Conservation (phyloP, 2,329 filamentous ascomycete species). For the Hypoxylon sp. region DNA sequence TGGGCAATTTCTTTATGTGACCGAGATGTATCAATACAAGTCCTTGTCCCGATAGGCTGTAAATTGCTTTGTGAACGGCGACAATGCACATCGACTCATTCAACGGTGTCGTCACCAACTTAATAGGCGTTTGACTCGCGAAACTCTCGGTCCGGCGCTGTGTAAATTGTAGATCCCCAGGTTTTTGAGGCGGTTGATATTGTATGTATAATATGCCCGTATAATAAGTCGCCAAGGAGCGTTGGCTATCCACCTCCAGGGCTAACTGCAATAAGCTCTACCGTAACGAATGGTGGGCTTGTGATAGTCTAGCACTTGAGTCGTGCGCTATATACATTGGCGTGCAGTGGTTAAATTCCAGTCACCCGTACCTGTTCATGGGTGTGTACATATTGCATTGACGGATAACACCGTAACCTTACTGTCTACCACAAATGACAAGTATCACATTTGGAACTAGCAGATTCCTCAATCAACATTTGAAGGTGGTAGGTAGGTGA, state of each 20-base stretch:
- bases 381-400: conserved; percentile 13
- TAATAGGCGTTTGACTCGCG: conserved; percentile 29
- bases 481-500: conserved; percentile 19
- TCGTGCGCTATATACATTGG: background rate
- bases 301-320: conserved; percentile 9
- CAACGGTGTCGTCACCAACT: conserved; percentile 10
- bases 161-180: conserved; percentile 29
- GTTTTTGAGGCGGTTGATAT: background rate
- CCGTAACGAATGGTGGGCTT: conserved; percentile 30
- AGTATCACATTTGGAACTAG: conserved; percentile 28
- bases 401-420: conserved; percentile 39
- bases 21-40: conserved; percentile 17
- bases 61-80: conserved; percentile 21
- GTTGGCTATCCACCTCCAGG: conserved; percentile 13
- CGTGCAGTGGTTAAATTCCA: conserved; percentile 30
- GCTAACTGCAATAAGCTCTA: conserved; percentile 14
- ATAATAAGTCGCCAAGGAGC: conserved; percentile 18
- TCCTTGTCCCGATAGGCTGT: conserved; percentile 33
- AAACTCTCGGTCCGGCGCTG: conserved; percentile 20
- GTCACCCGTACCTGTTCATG: conserved; percentile 3
- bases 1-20: conserved; percentile 27
- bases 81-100: conserved; percentile 15
- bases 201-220: conserved; percentile 5
- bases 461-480: conserved; percentile 32
- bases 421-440: conserved; percentile 24